Conservation (phyloP, 2,329 filamentous ascomycete species). For the Nemania sp. region DNA sequence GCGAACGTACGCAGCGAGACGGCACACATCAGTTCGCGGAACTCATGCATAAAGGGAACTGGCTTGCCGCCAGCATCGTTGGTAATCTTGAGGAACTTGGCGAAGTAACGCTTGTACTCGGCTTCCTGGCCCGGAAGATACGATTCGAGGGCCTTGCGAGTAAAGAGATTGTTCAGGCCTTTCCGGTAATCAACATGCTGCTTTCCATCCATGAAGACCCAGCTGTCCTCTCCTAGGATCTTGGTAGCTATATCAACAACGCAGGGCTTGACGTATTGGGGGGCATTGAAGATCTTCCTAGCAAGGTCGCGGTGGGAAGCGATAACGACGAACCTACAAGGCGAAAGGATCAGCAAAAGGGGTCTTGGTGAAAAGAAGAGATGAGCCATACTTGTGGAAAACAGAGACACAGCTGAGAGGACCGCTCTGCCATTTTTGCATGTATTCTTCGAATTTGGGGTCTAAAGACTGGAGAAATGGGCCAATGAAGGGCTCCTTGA, state of each 20-base stretch:
- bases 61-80: constrained; percentile 73
- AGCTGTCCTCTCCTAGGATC: constrained; percentile 88
- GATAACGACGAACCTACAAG: constrained; percentile 86
- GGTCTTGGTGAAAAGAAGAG: background rate
- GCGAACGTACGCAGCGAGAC: constrained; percentile 97
- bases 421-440: constrained; percentile 89
- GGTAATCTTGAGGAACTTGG: constrained; percentile 76
- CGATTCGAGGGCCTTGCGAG: constrained; percentile 80
- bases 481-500: constrained; percentile 88
- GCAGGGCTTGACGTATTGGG: constrained; percentile 88
- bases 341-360: too few species aligned
- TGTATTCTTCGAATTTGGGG: constrained; percentile 89
- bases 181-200: constrained; percentile 96
- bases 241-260: constrained; percentile 95
- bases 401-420: constrained; percentile 95
- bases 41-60: constrained; percentile 84
- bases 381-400: constrained; percentile 85
- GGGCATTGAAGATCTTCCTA: constrained; percentile 96
- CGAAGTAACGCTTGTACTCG: constrained; percentile 86
- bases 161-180: constrained; percentile 93
- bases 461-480: constrained; percentile 91
- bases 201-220: constrained; percentile 96
- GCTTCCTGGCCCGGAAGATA: constrained; percentile 94
- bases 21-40: constrained; percentile 94
- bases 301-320: constrained; percentile 93